A percentile compares a stretch with the other conserved stretches of the same genome.
Conservation (phyloP, 1,284 basidiomycete species). For the Cryptococcus amylolentus region DNA sequence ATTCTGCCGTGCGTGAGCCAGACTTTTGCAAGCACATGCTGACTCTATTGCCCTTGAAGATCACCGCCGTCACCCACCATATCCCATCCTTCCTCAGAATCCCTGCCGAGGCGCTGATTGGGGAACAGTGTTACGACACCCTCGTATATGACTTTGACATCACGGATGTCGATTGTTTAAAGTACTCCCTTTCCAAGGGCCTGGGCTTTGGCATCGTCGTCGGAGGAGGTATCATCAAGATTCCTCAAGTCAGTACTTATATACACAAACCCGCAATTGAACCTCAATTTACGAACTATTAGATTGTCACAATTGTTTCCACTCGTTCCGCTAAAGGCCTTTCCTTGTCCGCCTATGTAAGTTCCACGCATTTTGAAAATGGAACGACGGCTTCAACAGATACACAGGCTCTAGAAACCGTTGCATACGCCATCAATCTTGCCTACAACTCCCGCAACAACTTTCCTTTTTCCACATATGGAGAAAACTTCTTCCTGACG, state of each 20-base stretch:
- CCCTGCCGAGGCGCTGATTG: slow-evolving; percentile 75
- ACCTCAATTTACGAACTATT: slow-evolving; percentile 51
- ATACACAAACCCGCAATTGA: slow-evolving; percentile 28
- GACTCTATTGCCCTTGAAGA: slow-evolving; percentile 15
- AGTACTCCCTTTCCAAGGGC: slow-evolving; percentile 86
- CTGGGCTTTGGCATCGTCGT: slow-evolving; percentile 89
- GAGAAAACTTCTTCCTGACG: slow-evolving; percentile 85
- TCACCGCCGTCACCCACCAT: slow-evolving; percentile 51
- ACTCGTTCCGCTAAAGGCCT: slow-evolving; percentile 75
- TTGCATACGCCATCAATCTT: slow-evolving; percentile 79
- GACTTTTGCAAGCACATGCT: background rate
- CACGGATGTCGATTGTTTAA: slow-evolving; percentile 78
- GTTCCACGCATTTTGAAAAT: slow-evolving; percentile 6
- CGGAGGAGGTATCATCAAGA: slow-evolving; percentile 91
- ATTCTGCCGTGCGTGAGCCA: slow-evolving; percentile 23
- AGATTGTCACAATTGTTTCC: slow-evolving; percentile 55
- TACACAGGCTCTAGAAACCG: slow-evolving; percentile 63
- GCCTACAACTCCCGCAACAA: slow-evolving; percentile 77
- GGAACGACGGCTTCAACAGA: background rate
- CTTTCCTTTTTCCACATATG: slow-evolving; percentile 93
- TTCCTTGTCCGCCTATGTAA: slow-evolving; percentile 69
- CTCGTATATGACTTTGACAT: slow-evolving; percentile 85
- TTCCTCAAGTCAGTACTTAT: slow-evolving; percentile 70
- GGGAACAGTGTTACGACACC: slow-evolving; percentile 85
- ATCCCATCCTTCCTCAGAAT: slow-evolving; percentile 78